Evolutionary conservation across 2,329 filamentous ascomycete species (phyloP).

Genomic region (Trichoderma cornu-damae): DNA sequence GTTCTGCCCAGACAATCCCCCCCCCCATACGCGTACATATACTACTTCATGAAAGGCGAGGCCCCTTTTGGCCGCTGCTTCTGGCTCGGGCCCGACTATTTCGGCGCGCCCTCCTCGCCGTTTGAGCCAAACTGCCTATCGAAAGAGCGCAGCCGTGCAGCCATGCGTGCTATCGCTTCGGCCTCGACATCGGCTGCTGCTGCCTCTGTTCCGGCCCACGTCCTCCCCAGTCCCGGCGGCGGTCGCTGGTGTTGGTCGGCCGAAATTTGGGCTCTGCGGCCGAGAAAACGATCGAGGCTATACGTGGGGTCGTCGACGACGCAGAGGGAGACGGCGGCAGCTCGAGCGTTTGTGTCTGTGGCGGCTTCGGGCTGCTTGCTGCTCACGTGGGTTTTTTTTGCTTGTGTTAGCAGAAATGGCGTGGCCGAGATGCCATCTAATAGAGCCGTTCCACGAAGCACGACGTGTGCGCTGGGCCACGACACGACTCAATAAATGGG

Average conservation of each 20-base stretch:
- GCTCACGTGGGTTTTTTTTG: neutral
- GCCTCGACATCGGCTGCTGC: neutral
- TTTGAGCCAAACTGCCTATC: neutral
- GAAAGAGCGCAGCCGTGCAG: neutral
- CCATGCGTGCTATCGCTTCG: neutral
- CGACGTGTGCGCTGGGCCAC: too few relatives aligned
- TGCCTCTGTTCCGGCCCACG: neutral
- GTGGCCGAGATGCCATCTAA: too few relatives aligned
- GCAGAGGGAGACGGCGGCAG: neutral
- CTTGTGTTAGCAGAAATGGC: neutral
- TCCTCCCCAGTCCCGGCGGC: neutral
- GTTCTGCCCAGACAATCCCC: too few relatives aligned
- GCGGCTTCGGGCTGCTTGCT: neutral
- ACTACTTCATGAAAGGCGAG: too few relatives aligned
- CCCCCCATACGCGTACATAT: too few relatives aligned
- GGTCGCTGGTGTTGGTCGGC: neutral
- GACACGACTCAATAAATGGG: too few relatives aligned
- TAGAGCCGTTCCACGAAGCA: too few relatives aligned
- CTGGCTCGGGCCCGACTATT: too few relatives aligned
- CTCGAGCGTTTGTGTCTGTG: neutral
- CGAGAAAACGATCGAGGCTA: neutral
- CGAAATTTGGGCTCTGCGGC: neutral
- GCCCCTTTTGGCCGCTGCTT: too few relatives aligned
- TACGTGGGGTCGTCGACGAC: neutral
- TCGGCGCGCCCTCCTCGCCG: neutral